Evolutionary conservation across 257 asterid species (phyloP).

Genomic region (Rubia yunnanensis): DNA sequence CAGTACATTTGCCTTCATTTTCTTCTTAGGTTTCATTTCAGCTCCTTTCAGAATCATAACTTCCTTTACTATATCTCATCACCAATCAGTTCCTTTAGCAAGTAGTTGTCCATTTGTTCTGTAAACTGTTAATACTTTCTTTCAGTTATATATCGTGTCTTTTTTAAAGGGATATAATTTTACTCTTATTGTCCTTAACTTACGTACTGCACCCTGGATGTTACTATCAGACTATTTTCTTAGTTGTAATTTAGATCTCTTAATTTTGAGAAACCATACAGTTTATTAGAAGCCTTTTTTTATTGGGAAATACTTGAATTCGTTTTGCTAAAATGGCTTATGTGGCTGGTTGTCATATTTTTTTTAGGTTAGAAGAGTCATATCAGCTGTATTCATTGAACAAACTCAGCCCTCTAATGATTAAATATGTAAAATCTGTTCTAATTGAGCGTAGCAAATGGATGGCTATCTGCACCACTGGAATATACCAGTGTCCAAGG

Average conservation of each 20-base stretch:
- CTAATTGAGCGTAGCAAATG: neutral
- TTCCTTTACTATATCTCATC: constrained; percentile 13
- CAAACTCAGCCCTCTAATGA: neutral
- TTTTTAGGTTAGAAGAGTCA: neutral
- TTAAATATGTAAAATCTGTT: neutral
- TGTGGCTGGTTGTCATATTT: neutral
- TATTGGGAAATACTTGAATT: too few relatives aligned
- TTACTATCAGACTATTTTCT: neutral
- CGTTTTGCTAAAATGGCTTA: neutral
- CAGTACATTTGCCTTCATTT: constrained; percentile 25
- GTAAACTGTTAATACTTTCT: neutral
- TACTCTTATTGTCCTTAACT: neutral
- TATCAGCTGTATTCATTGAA: neutral
- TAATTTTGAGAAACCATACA: neutral
- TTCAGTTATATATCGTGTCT: neutral
- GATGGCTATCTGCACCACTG: neutral
- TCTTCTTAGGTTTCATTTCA: constrained; percentile 26
- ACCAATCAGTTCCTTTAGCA: constrained; percentile 6
- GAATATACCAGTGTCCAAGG: neutral
- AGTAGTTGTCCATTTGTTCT: constrained; percentile 10
- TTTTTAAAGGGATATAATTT: neutral
- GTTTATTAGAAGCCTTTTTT: neutral
- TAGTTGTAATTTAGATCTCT: neutral
- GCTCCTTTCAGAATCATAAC: constrained; percentile 23
- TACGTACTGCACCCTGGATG: neutral